A percentile compares a stretch with the other conserved stretches of the same genome.
These are phyloP conservation scores for Exidia glandulosa DNA, from an alignment of 768 basidiomycete genomes.

Conservation along the genomic window DNA sequence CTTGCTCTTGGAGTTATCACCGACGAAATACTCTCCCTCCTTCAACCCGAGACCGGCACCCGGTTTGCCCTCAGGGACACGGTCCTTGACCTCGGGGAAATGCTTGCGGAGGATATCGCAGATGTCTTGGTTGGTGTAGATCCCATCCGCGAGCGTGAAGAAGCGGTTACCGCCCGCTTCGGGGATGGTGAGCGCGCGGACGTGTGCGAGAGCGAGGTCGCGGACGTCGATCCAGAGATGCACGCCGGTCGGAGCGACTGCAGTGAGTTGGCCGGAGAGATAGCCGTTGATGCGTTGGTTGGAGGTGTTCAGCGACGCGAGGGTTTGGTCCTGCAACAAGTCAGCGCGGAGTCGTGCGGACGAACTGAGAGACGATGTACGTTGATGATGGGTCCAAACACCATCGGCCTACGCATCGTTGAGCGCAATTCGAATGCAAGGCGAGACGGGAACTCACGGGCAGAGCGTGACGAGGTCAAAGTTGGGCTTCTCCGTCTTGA, in stretches of 20 bases:
- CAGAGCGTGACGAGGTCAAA: conserved; percentile 11
- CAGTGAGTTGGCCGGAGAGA: not conserved
- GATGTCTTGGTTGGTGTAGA: not conserved
- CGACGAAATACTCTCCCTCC: not conserved
- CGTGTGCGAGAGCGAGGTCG: conserved; percentile 45
- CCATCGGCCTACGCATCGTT: not conserved
- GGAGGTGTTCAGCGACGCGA: not conserved
- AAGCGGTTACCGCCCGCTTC: conserved; percentile 48
- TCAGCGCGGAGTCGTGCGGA: not conserved
- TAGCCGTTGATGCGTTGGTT: not conserved
- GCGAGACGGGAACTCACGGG: conserved; percentile 1
- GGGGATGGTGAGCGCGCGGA: conserved; percentile 36
- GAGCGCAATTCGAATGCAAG: not conserved
- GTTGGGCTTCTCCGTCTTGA: conserved; percentile 2
- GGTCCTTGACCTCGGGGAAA: not conserved
- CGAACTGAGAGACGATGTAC: not conserved
- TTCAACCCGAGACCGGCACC: not conserved
- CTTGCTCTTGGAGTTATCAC: not conserved
- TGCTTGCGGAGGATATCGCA: conserved; percentile 1
- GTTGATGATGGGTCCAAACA: not conserved
- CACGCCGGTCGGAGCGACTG: not conserved
- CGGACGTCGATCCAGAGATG: conserved; percentile 39
- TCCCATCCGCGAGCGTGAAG: conserved; percentile 26
- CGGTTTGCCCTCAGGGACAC: conserved; percentile 1
- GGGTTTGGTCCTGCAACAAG: not conserved